Evolutionary conservation across 75 land plant species (phyloP).

Genomic region (Pinus tabuliformis): DNA sequence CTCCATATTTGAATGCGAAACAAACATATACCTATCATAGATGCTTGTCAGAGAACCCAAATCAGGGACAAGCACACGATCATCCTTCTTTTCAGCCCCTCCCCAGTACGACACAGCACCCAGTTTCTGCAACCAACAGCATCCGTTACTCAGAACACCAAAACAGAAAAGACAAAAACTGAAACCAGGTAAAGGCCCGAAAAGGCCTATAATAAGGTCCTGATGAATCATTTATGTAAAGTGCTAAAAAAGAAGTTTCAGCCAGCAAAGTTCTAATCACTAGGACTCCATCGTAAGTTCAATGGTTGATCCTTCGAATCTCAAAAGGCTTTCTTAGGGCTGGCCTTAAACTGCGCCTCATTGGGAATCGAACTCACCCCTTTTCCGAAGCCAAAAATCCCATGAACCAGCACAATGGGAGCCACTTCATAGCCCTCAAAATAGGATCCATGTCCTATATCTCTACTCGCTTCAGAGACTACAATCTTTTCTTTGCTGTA

Average conservation of each 20-base stretch:
- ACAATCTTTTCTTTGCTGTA: neutral
- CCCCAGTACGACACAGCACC: conserved; percentile 92
- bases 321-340: too few relatives aligned
- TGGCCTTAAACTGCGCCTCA: neutral
- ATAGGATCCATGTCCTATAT: conserved; percentile 11
- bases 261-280: too few relatives aligned
- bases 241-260: too few relatives aligned
- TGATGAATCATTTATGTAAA: too few relatives aligned
- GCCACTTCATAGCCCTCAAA: conserved; percentile 38
- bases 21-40: conserved; percentile 71
- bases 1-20: neutral
- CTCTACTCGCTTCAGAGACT: neutral
- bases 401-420: conserved; percentile 94
- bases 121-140: conserved; percentile 53
- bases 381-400: conserved; percentile 95
- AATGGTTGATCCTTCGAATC: too few relatives aligned
- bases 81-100: conserved; percentile 96
- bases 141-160: conserved; percentile 12
- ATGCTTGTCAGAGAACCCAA: conserved; percentile 92
- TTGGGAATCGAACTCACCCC: conserved; percentile 41
- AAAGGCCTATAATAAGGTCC: too few relatives aligned
- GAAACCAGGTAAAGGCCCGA: too few relatives aligned
- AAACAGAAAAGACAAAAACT: neutral
- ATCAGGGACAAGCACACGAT: conserved; percentile 87
- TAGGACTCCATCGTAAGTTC: too few relatives aligned